Percentiles rank a stretch among this genome's conserved stretches.
Conservation (phyloP, 495 filamentous ascomycete species). For the Friedmanniomyces endolithicus region DNA sequence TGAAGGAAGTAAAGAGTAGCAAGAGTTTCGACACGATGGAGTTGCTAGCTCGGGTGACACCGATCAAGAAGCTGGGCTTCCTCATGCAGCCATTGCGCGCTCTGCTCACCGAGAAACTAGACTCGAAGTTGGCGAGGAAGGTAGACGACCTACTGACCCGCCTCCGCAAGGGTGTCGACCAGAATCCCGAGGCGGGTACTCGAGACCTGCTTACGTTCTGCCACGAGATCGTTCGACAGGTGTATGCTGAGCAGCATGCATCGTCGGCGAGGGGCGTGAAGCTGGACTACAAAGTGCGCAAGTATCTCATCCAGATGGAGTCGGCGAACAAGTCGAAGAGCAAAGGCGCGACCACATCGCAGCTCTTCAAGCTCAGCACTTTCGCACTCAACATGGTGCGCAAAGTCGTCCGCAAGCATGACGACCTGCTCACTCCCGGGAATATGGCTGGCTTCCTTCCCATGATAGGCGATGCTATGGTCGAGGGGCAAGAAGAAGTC, state of each 20-base stretch:
- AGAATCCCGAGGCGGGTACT: slow-evolving; percentile 61
- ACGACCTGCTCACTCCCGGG: slow-evolving; percentile 58
- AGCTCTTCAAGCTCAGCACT: slow-evolving; percentile 68
- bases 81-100: slow-evolving; percentile 65
- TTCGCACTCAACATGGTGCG: slow-evolving; percentile 82
- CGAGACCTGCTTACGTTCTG: slow-evolving; percentile 79
- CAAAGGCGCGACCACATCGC: slow-evolving; percentile 53
- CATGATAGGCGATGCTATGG: slow-evolving; percentile 72
- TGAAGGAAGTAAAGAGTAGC: slow-evolving; percentile 95
- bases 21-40: slow-evolving; percentile 98
- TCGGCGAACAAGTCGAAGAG: slow-evolving; percentile 56
- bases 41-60: slow-evolving; percentile 67
- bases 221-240: slow-evolving; percentile 81
- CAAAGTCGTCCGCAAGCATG: slow-evolving; percentile 66
- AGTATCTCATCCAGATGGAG: slow-evolving; percentile 64
- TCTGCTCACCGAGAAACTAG: slow-evolving; percentile 70
- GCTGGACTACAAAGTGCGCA: slow-evolving; percentile 45
- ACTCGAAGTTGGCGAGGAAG: slow-evolving; percentile 65
- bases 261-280: slow-evolving; percentile 27
- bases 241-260: slow-evolving; percentile 47
- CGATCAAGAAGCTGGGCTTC: slow-evolving; percentile 56
- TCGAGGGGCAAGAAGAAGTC: slow-evolving; percentile 77
- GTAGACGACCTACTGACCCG: slow-evolving; percentile 80
- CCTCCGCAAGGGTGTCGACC: slow-evolving; percentile 67
- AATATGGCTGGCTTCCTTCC: slow-evolving; percentile 79